Percentiles rank a stretch among this genome's conserved stretches.
These are phyloP conservation scores for Fusarium fujikuroi DNA, from an alignment of 2,329 filamentous ascomycete species.

Conservation along the genomic window DNA sequence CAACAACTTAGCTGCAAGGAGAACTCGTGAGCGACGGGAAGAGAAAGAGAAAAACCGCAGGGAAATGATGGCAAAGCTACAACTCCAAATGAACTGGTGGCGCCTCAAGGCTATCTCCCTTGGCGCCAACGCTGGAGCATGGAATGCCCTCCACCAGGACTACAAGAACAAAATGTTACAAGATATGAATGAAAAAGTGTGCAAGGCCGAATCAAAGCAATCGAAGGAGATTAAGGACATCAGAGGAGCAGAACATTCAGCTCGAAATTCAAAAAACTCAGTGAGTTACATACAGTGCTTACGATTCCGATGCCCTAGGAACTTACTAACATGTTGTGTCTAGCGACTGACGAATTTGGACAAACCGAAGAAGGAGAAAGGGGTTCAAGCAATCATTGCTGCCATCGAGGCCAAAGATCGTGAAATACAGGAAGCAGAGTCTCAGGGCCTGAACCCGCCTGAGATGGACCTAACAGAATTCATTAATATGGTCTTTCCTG, in stretches of 20 bases:
- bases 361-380: not conserved
- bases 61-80: constrained; percentile 37
- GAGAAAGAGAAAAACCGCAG: constrained; percentile 42
- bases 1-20: constrained; percentile 54
- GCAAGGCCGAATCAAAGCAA: not conserved
- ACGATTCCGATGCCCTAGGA: not conserved
- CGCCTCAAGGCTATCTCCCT: constrained; percentile 41
- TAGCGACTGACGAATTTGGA: constrained; percentile 2
- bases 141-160: constrained; percentile 21
- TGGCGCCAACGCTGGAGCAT: constrained; percentile 39
- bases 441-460: not conserved
- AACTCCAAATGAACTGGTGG: constrained; percentile 45
- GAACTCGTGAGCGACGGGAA: constrained; percentile 47
- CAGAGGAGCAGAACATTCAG: not conserved
- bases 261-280: not conserved
- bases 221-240: not conserved
- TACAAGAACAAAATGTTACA: constrained; percentile 38
- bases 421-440: not conserved
- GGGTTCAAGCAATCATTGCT: not conserved
- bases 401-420: constrained; percentile 21
- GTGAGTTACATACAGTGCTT: constrained; percentile 5
- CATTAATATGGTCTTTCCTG: not conserved
- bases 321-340: not conserved
- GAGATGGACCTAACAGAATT: not conserved
- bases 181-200: constrained; percentile 23